A percentile compares a stretch with the other conserved stretches of the same genome.
phyloP scores from a whole-genome alignment of 2,329 filamentous ascomycete genomes.

The Fusarium sororula region DNA sequence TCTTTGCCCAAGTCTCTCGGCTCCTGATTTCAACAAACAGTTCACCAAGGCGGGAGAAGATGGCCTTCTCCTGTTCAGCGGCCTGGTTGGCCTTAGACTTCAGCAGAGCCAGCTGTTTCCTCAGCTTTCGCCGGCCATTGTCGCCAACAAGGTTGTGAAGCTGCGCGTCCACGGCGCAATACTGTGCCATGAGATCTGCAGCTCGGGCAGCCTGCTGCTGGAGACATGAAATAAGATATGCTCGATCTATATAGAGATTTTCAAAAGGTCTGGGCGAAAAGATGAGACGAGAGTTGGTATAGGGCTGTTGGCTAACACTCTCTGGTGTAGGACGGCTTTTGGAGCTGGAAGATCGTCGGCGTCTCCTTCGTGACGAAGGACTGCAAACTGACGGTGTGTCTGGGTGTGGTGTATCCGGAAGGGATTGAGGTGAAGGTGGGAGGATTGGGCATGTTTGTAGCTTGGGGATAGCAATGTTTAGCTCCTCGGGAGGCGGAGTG shows the following conservation, averaged over 20 bases:
- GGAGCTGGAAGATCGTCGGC: slow-evolving; percentile 24
- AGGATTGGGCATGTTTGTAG: slow-evolving; percentile 2
- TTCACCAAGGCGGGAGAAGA: slow-evolving; percentile 58
- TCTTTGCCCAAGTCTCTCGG: slow-evolving; percentile 51
- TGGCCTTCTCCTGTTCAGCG: slow-evolving; percentile 56
- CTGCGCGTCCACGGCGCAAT: slow-evolving; percentile 50
- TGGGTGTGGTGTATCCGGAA: slow-evolving; percentile 10
- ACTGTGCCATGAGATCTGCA: slow-evolving; percentile 50
- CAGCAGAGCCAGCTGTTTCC: slow-evolving; percentile 55
- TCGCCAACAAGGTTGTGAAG: slow-evolving; percentile 36
- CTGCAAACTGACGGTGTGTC: neutral
- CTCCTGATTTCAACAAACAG: slow-evolving; percentile 59
- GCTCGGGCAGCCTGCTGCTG: slow-evolving; percentile 52
- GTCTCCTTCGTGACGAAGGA: neutral
- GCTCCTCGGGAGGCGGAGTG: slow-evolving; percentile 29
- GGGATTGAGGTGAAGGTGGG: slow-evolving; percentile 10
- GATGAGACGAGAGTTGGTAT: slow-evolving; percentile 28
- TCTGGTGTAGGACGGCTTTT: neutral
- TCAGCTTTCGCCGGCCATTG: slow-evolving; percentile 46
- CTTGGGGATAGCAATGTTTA: slow-evolving; percentile 11
- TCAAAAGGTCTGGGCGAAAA: slow-evolving; percentile 53
- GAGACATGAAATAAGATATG: slow-evolving; percentile 56
- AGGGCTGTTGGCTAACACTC: slow-evolving; percentile 2
- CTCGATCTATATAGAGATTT: slow-evolving; percentile 56
- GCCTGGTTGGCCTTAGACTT: slow-evolving; percentile 55